Evolutionary conservation across 345 rosid species (phyloP).

Genomic region (Arabis hirsuta): DNA sequence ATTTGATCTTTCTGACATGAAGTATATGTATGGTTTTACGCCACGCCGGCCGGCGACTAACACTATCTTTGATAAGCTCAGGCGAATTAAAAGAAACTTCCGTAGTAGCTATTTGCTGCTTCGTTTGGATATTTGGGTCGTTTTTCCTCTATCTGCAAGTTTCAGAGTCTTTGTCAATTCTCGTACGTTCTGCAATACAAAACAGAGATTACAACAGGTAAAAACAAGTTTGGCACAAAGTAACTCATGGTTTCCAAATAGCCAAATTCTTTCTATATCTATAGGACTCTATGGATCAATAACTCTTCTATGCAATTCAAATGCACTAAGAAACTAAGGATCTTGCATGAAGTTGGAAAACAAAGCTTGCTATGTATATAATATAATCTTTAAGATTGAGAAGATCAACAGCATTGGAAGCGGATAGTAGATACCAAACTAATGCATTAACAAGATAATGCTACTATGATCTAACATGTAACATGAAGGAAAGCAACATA

Average conservation of each 20-base stretch:
- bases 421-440: constrained; percentile 5
- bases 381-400: not conserved
- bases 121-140: constrained; percentile 25
- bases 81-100: not conserved
- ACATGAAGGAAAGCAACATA: constrained; percentile 14
- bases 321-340: not conserved
- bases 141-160: constrained; percentile 32
- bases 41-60: constrained; percentile 25
- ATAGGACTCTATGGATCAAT: not conserved
- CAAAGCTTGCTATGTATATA: not conserved
- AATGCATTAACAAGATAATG: constrained; percentile 19
- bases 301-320: constrained; percentile 1
- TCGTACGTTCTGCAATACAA: constrained; percentile 37
- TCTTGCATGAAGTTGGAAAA: constrained; percentile 4
- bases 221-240: not conserved
- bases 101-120: constrained; percentile 32
- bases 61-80: constrained; percentile 31
- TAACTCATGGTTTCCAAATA: too few species aligned
- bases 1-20: constrained; percentile 23
- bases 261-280: not conserved
- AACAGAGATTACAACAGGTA: not conserved
- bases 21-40: constrained; percentile 30
- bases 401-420: not conserved
- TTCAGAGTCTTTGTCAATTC: constrained; percentile 42
- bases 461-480: constrained; percentile 4